phyloP scores from a whole-genome alignment of 176 grass and related monocot genomes.

The Pontederia crassipes region DNA sequence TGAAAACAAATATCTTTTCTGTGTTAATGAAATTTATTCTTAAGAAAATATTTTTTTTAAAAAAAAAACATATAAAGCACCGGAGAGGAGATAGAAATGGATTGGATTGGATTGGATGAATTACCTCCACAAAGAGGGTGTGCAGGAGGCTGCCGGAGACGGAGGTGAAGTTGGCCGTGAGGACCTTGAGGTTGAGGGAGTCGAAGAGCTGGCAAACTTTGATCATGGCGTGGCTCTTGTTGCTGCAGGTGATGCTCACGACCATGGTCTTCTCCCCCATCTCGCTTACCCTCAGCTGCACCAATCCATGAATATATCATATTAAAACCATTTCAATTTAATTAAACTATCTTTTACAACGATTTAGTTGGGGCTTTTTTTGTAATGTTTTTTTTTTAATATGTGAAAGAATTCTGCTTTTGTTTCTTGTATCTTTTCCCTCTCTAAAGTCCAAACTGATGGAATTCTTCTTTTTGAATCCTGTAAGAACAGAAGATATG shows the following conservation, averaged over 20 bases:
- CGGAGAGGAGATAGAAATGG: not conserved
- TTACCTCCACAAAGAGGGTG: slow-evolving; percentile 83
- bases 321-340: too few species aligned
- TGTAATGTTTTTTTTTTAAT: too few species aligned
- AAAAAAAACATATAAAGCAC: too few species aligned
- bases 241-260: slow-evolving; percentile 38
- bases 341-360: too few species aligned
- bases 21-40: too few species aligned
- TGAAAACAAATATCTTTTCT: too few species aligned
- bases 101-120: not conserved
- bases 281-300: slow-evolving; percentile 37
- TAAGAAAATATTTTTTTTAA: too few species aligned
- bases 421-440: too few species aligned
- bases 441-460: too few species aligned
- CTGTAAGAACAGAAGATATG: not conserved
- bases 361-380: too few species aligned
- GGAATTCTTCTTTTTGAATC: too few species aligned
- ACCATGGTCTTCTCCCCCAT: slow-evolving; percentile 24
- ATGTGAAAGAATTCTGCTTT: not conserved
- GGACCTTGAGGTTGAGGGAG: slow-evolving; percentile 35
- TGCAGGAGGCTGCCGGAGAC: slow-evolving; percentile 47
- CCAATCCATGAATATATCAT: too few species aligned
- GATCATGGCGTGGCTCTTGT: slow-evolving; percentile 32
- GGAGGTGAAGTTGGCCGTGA: slow-evolving; percentile 61
- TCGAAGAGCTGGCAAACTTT: slow-evolving; percentile 40